Evolutionary conservation across 352 stramenopile genomes (phyloP), one percentile per base, ranked within the genome.

Genomic region (Globisporangium recalcitrans): DNA sequence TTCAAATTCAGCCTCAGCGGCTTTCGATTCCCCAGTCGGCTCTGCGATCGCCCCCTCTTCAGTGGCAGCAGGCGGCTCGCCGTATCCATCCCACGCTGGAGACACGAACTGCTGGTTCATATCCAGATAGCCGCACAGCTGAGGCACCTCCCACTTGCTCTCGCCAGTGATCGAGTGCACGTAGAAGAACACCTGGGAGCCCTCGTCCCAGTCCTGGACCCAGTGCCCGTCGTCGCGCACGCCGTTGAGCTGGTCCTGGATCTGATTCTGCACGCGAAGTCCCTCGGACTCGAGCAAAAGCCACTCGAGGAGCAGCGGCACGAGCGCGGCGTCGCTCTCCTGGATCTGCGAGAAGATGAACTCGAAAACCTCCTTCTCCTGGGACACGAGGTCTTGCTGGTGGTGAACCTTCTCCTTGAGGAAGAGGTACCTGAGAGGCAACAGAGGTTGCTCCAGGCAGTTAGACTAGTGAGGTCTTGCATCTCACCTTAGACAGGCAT

Each of bases 381-480:
- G 78, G 0, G 74, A 71, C 4, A 87, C 81, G 11, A 93, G 71
- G 53, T 93, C 83, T 26, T 90, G 70, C 22, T 85, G 72, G 52
- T 80, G 74, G 52, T 93, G 83, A 10, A 93, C 77, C 49, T 93
- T 93, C 53, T 93, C 83, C 51, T 93, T 93, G 10, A 93, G 63
- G 62, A 77, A 93, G 16, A 93, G 65, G 59, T 91, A 91, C 53
- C 80, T 90, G 55, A 6, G 14, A 21, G 36, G 19, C 14, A 21
- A 44, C n/a, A n/a, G n/a, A n/a, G n/a, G n/a, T n/a, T n/a, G n/a
- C n/a, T n/a, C n/a, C n/a, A n/a, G n/a, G n/a, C n/a, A n/a, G n/a
- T n/a, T n/a, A n/a, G n/a, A n/a, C n/a, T n/a, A n/a, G n/a, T n/a
- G n/a, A n/a, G n/a, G n/a, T n/a, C n/a, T n/a, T n/a, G 27, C 2